Conservation (phyloP, 2,329 filamentous ascomycete genomes). For the Diaporthe caulivora region DNA sequence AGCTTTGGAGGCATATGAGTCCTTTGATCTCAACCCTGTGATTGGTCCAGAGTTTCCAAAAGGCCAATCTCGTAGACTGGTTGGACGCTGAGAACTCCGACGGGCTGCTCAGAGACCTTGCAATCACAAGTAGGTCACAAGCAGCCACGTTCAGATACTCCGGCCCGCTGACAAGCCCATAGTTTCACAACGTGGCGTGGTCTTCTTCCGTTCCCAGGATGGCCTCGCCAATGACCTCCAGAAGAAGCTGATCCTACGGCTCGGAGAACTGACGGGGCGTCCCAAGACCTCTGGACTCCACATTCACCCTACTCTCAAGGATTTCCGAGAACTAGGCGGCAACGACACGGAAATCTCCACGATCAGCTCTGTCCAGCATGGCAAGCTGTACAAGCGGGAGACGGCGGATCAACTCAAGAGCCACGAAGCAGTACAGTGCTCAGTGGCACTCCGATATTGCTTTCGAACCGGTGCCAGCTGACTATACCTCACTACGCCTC, state of each 20-base stretch:
- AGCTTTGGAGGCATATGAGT: slow-evolving; percentile 63
- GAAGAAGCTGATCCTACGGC: slow-evolving; percentile 68
- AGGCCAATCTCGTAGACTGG: slow-evolving; percentile 70
- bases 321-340: slow-evolving; percentile 63
- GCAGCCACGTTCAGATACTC: neutral
- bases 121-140: slow-evolving; percentile 69
- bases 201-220: slow-evolving; percentile 73
- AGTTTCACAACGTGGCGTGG: slow-evolving; percentile 74
- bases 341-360: slow-evolving; percentile 68
- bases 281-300: slow-evolving; percentile 69
- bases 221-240: slow-evolving; percentile 69
- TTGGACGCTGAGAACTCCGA: slow-evolving; percentile 73
- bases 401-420: slow-evolving; percentile 45
- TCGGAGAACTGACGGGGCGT: slow-evolving; percentile 71
- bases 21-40: slow-evolving; percentile 70
- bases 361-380: slow-evolving; percentile 65
- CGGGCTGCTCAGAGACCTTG: slow-evolving; percentile 73
- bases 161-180: neutral
- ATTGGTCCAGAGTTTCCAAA: slow-evolving; percentile 74
- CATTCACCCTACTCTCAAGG: slow-evolving; percentile 71
- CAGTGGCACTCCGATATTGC: slow-evolving; percentile 68
- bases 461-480: slow-evolving; percentile 65
- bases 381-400: slow-evolving; percentile 51
- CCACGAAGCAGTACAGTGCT: slow-evolving; percentile 50
- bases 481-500: slow-evolving; percentile 66